phyloP scores from a whole-genome alignment of 169 alveolate species.

The Cryptosporidium felis region DNA sequence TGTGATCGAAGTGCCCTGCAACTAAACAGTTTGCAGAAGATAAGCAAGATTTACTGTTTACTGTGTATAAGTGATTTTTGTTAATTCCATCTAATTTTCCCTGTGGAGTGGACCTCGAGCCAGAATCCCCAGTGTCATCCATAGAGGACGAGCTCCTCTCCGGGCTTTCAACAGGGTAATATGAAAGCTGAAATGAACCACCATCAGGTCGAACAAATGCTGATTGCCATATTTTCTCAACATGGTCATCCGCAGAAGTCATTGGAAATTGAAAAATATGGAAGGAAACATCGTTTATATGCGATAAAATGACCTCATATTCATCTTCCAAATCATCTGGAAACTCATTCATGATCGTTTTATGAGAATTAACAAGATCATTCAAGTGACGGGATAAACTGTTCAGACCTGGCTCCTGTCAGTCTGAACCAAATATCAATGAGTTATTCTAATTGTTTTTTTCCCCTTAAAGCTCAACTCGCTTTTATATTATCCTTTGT shows the following conservation, averaged over 20 bases:
- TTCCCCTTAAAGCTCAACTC: too few relatives aligned
- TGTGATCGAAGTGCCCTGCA: constrained; percentile 53
- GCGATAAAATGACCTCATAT: constrained; percentile 53
- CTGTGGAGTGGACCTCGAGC: not conserved
- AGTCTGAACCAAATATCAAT: too few relatives aligned
- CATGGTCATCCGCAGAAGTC: not conserved
- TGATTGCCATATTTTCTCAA: constrained; percentile 48
- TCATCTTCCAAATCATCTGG: constrained; percentile 51
- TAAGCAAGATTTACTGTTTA: constrained; percentile 51
- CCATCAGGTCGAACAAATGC: constrained; percentile 65
- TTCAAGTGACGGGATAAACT: too few relatives aligned
- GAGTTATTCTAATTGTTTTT: too few relatives aligned
- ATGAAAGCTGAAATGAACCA: constrained; percentile 62
- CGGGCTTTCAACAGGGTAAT: not conserved
- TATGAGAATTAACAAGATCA: not conserved
- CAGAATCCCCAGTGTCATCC: not conserved
- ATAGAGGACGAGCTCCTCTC: not conserved
- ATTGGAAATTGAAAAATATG: constrained; percentile 64
- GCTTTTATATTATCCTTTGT: not conserved
- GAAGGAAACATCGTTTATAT: constrained; percentile 59
- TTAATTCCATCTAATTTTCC: not conserved
- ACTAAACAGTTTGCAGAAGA: constrained; percentile 58
- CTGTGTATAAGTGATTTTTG: constrained; percentile 23
- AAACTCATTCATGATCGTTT: not conserved
- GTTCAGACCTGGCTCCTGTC: too few relatives aligned